A percentile compares a stretch with the other conserved stretches of the same genome.
These are phyloP conservation scores for Boletus austroedulis DNA, from an alignment of 1,284 basidiomycete genomes.

Conservation along the genomic window DNA sequence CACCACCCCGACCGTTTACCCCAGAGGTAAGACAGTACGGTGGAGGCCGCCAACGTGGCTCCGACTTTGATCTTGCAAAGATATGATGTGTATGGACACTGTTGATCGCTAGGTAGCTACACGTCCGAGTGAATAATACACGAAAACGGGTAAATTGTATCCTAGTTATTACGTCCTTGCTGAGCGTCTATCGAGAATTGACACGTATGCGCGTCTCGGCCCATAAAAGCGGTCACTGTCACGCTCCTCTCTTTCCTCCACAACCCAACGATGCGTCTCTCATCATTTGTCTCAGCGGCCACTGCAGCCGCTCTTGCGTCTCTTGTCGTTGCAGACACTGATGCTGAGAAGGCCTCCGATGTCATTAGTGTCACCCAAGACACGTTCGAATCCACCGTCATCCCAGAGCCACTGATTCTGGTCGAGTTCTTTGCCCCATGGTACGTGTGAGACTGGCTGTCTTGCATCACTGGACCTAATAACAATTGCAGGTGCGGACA, in stretches of 20 bases:
- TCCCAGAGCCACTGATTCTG: conserved; percentile 75
- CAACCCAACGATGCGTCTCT: conserved; percentile 59
- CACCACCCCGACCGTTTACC: conserved; percentile 66
- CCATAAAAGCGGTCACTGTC: conserved; percentile 23
- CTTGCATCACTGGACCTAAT: neutral
- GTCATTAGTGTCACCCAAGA: conserved; percentile 73
- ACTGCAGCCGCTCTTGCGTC: conserved; percentile 55
- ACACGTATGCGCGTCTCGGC: conserved; percentile 32
- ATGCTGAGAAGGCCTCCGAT: conserved; percentile 65
- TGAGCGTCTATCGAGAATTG: conserved; percentile 8
- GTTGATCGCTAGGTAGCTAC: neutral
- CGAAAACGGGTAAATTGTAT: neutral
- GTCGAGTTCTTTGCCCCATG: conserved; percentile 97
- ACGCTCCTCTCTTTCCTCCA: neutral
- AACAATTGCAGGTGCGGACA: conserved; percentile 69
- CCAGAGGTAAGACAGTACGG: conserved; percentile 50
- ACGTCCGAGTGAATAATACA: no score
- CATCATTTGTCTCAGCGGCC: conserved; percentile 48
- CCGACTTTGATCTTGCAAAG: conserved; percentile 60
- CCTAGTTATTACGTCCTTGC: neutral
- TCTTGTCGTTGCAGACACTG: conserved; percentile 54
- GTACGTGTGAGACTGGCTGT: conserved; percentile 40
- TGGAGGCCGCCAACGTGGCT: conserved; percentile 63
- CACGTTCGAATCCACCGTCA: conserved; percentile 72
- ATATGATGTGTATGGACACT: conserved; percentile 35